Conservation (phyloP, 2,329 filamentous ascomycete genomes). For the Penicillium capsulatum region DNA sequence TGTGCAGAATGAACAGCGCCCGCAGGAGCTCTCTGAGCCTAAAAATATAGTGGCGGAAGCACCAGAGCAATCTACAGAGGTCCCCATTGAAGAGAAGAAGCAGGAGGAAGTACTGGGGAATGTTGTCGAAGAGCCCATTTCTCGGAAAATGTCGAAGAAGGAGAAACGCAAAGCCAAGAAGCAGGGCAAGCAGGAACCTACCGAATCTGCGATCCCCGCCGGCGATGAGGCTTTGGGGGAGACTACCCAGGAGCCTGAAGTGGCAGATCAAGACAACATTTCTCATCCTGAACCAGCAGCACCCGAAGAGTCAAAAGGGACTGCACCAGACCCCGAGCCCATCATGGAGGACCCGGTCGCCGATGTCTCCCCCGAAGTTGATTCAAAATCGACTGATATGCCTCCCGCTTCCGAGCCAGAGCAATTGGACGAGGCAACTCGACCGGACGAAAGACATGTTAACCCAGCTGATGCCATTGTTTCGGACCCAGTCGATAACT, state of each 20-base stretch:
- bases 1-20: not conserved
- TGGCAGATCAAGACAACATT: not conserved
- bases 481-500: slow-evolving; percentile 2
- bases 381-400: no score
- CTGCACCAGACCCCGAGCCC: no score
- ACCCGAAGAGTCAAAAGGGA: not conserved
- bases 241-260: not conserved
- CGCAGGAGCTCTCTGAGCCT: not conserved
- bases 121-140: slow-evolving; percentile 9
- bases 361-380: no score
- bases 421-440: no score
- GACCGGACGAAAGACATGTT: no score
- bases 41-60: not conserved
- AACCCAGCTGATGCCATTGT: no score
- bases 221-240: slow-evolving; percentile 4
- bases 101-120: slow-evolving; percentile 9
- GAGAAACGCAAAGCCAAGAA: slow-evolving; percentile 35
- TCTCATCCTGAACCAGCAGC: not conserved
- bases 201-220: slow-evolving; percentile 2
- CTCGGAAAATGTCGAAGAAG: slow-evolving; percentile 35
- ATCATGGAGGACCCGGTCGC: no score
- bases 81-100: slow-evolving; percentile 1
- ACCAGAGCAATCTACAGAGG: slow-evolving; percentile 1
- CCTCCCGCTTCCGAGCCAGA: no score
- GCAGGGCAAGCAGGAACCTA: slow-evolving; percentile 15